Evolutionary conservation across 2,329 filamentous ascomycete genomes (phyloP), one percentile per base, ranked within the genome.

Genomic region (Bipolaris victoriae): DNA sequence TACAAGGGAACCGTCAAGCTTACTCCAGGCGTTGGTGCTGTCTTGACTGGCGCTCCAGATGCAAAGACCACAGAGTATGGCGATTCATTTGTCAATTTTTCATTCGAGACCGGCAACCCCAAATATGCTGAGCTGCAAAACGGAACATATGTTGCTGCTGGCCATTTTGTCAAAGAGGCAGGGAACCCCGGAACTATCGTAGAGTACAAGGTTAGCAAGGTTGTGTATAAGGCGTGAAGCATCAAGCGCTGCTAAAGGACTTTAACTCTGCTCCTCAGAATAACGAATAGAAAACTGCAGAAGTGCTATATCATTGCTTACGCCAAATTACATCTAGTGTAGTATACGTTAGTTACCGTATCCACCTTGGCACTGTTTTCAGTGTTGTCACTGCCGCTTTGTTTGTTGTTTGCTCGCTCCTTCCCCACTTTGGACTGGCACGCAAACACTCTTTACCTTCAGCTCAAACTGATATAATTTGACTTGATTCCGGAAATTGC

Each of bases 171-270:
- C 3, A 67, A 65, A 7, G 67, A 67, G 48, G 36, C 49, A 26
- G 67, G 64, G 5, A 57, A 66, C 45, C 31, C 47, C 0, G 66
- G 59, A 7, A 44, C 66, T 4, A 52, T 71, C 44, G 71, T 74
- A 6, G 71, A 74, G 62, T 74, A 74, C 48, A 74, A 68, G 59
- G 70, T 74, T 49, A 65, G 62, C 31, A 69, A 65, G 57, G 71
- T 69, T 35, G 60, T 69, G 31, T 59, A 58, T 11, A 51, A 58
- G 11, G 46, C 57, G 52, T 31, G 36, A 43, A 39, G 45, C 15
- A n/a, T 33, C 5, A 1, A 31, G 29, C 18, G 16, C 10, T 9
- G 37, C 18, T 9, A 16, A 20, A 6, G 10, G 24, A 33, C 24
- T 5, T 45, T 13, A 11, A 20, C 26, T 26, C 9, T 13, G n/a